Conservation (phyloP, 176 grass and related monocot species). For the Microstegium vimineum region DNA sequence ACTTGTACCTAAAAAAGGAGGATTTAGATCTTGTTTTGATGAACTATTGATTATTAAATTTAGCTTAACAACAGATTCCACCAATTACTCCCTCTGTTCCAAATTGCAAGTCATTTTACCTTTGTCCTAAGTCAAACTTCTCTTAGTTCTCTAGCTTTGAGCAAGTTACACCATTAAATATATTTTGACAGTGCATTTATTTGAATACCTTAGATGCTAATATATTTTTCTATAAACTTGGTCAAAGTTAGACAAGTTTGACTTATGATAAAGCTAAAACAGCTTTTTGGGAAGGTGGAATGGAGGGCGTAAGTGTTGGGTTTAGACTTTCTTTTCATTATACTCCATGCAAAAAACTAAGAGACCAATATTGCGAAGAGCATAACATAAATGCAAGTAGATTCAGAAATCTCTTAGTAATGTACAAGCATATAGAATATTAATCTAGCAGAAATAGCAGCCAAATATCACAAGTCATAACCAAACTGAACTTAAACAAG, state of each 20-base stretch:
- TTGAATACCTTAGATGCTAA: background rate
- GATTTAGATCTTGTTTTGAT: slow-evolving; percentile 12
- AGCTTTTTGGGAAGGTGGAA: background rate
- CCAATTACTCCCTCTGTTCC: background rate
- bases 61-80: background rate
- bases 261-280: background rate
- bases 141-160: background rate
- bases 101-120: background rate
- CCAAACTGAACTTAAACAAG: background rate
- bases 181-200: background rate
- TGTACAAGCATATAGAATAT: background rate
- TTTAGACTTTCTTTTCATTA: background rate
- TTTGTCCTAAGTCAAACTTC: background rate
- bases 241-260: background rate
- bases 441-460: background rate
- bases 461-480: background rate
- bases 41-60: background rate
- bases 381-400: slow-evolving; percentile 16
- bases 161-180: background rate
- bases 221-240: background rate
- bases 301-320: background rate
- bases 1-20: slow-evolving; percentile 70
- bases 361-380: background rate
- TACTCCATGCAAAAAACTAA: background rate
- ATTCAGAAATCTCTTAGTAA: slow-evolving; percentile 6